Conservation (phyloP, 192 early-diverging fungal species). For the Rhizophagus sp. region DNA sequence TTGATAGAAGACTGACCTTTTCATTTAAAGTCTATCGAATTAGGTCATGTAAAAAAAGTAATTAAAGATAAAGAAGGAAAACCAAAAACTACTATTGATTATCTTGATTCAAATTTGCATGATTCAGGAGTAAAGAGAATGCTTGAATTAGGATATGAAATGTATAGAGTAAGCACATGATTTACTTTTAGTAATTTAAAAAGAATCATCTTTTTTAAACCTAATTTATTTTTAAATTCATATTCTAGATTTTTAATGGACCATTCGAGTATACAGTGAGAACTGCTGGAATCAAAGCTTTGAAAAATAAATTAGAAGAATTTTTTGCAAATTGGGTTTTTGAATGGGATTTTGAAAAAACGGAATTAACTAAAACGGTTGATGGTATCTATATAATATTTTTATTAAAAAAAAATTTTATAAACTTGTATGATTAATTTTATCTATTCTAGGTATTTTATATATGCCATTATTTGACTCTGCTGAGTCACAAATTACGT, state of each 20-base stretch:
- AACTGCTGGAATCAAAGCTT: neutral
- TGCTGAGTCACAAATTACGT: neutral
- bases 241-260: conserved; percentile 43
- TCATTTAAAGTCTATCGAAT: conserved; percentile 38
- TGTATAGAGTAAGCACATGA: conserved; percentile 48
- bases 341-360: conserved; percentile 57
- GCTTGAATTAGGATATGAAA: conserved; percentile 53
- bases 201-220: neutral
- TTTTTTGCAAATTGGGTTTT: conserved; percentile 63
- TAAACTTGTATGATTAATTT: conserved; percentile 2
- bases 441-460: conserved; percentile 5
- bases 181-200: conserved; percentile 12
- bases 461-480: conserved; percentile 19
- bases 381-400: conserved; percentile 24
- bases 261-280: conserved; percentile 34
- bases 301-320: conserved; percentile 49
- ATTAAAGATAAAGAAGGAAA: conserved; percentile 54
- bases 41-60: conserved; percentile 39
- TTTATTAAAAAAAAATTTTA: neutral
- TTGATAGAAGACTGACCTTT: neutral
- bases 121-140: conserved; percentile 48
- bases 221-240: neutral
- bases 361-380: conserved; percentile 24
- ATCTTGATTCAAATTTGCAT: conserved; percentile 54
- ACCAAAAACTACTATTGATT: conserved; percentile 50